Evolutionary conservation across 345 rosid species (phyloP).

Genomic region (Euphorbia pulcherrima): DNA sequence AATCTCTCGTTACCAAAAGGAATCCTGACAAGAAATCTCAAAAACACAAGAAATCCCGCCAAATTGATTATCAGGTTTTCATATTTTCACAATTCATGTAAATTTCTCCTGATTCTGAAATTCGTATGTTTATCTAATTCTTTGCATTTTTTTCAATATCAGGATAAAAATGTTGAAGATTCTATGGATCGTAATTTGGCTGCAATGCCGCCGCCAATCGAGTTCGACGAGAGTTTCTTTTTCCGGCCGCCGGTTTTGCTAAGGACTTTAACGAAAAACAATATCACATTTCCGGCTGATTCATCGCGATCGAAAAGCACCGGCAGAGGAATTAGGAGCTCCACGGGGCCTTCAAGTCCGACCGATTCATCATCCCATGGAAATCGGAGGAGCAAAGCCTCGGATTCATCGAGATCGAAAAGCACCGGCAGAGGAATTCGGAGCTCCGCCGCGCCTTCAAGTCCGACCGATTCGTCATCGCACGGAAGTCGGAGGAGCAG

Average conservation of each 20-base stretch:
- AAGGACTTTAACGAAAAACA: conserved; percentile 33
- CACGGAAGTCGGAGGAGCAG: conserved; percentile 20
- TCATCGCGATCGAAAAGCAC: too few species aligned
- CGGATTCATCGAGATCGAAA: too few species aligned
- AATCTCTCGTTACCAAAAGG: conserved; percentile 51
- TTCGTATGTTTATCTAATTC: not conserved
- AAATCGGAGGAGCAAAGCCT: too few species aligned
- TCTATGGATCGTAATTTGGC: conserved; percentile 16
- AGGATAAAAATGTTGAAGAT: conserved; percentile 23
- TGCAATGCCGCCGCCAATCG: conserved; percentile 19
- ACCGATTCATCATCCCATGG: too few species aligned
- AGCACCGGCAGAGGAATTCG: too few species aligned
- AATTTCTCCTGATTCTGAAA: not conserved
- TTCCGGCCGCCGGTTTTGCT: conserved; percentile 37
- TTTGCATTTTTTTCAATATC: not conserved
- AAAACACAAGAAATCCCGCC: conserved; percentile 30
- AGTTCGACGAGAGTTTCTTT: conserved; percentile 45
- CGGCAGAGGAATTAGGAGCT: too few species aligned
- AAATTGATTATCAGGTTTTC: conserved; percentile 20
- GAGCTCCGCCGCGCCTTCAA: too few species aligned
- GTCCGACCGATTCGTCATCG: conserved; percentile 36
- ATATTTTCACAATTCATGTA: too few species aligned
- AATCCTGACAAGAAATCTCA: conserved; percentile 30
- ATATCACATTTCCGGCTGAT: conserved; percentile 42
- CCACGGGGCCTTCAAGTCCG: too few species aligned